Evolutionary conservation across 2,329 filamentous ascomycete genomes (phyloP).

Genomic region (Pseudogymnoascus sp.): DNA sequence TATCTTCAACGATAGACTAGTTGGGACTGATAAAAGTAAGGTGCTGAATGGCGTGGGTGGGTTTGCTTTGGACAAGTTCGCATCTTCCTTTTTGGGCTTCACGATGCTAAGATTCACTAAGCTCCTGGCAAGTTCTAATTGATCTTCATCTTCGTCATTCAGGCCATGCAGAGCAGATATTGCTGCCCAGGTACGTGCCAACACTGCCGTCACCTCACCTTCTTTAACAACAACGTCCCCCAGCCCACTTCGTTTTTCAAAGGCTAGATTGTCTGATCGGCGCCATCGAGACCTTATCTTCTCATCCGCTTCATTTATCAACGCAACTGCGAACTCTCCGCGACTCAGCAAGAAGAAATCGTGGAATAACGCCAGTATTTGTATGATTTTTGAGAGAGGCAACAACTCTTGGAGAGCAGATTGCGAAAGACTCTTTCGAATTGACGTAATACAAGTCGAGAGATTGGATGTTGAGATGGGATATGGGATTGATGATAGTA

Average conservation of each 20-base stretch:
- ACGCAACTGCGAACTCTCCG: conserved; percentile 82
- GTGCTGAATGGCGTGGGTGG: conserved; percentile 56
- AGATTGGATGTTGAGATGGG: conserved; percentile 68
- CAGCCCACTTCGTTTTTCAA: conserved; percentile 49
- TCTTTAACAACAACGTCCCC: conserved; percentile 69
- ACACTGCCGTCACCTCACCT: conserved; percentile 69
- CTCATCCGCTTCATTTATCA: conserved; percentile 79
- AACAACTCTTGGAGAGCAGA: conserved; percentile 76
- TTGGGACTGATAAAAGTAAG: conserved; percentile 70
- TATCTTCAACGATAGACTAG: conserved; percentile 61
- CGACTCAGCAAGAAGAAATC: conserved; percentile 82
- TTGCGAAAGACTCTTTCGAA: conserved; percentile 72
- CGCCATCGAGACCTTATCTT: conserved; percentile 67
- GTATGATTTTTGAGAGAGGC: conserved; percentile 66
- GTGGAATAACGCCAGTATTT: conserved; percentile 67
- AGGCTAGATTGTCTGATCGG: conserved; percentile 48
- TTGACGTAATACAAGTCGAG: conserved; percentile 61
- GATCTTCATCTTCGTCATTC: conserved; percentile 63
- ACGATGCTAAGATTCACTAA: conserved; percentile 59
- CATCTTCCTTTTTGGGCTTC: conserved; percentile 35
- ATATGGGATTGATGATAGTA: conserved; percentile 59
- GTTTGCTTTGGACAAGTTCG: conserved; percentile 20
- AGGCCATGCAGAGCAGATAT: conserved; percentile 65
- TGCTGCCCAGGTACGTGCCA: conserved; percentile 70
- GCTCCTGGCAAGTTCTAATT: conserved; percentile 72